Conservation (phyloP, 2,329 filamentous ascomycete genomes). For the Venturia effusa region DNA sequence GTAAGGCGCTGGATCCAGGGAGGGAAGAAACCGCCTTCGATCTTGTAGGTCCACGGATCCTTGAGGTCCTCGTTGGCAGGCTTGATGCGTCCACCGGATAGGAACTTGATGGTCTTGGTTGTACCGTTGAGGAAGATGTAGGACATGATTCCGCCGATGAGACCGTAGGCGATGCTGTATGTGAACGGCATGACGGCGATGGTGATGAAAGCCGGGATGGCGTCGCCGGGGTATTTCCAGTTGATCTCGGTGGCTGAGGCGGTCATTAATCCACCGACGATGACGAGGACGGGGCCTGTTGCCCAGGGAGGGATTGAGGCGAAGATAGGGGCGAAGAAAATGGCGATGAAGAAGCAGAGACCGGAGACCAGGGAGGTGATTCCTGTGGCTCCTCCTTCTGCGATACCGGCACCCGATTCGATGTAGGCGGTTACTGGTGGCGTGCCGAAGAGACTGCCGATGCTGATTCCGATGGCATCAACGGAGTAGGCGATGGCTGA, state of each 20-base stretch:
- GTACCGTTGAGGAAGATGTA: constrained; percentile 66
- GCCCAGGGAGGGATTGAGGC: constrained; percentile 84
- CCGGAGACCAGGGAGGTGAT: constrained; percentile 72
- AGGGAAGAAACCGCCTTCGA: constrained; percentile 64
- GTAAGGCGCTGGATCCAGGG: constrained; percentile 54
- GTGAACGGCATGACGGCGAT: constrained; percentile 83
- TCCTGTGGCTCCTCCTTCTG: constrained; percentile 75
- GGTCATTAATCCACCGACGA: constrained; percentile 73
- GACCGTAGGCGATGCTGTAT: constrained; percentile 77
- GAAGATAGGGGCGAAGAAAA: constrained; percentile 87
- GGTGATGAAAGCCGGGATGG: constrained; percentile 73
- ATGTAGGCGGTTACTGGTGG: constrained; percentile 81
- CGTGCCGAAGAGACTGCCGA: constrained; percentile 66
- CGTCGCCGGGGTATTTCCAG: constrained; percentile 77
- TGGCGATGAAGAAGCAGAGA: constrained; percentile 72
- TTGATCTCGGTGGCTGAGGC: constrained; percentile 72
- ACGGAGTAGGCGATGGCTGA: constrained; percentile 75
- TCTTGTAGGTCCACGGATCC: constrained; percentile 69
- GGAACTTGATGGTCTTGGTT: constrained; percentile 58
- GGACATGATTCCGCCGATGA: constrained; percentile 68
- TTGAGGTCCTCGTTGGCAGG: constrained; percentile 67
- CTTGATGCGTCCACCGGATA: constrained; percentile 56
- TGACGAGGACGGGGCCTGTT: constrained; percentile 75
- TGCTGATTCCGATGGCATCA: constrained; percentile 70
- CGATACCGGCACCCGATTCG: constrained; percentile 82